These are phyloP conservation scores for Fusarium sp. DNA, from an alignment of 2,329 filamentous ascomycete genomes.

Conservation along the genomic window DNA sequence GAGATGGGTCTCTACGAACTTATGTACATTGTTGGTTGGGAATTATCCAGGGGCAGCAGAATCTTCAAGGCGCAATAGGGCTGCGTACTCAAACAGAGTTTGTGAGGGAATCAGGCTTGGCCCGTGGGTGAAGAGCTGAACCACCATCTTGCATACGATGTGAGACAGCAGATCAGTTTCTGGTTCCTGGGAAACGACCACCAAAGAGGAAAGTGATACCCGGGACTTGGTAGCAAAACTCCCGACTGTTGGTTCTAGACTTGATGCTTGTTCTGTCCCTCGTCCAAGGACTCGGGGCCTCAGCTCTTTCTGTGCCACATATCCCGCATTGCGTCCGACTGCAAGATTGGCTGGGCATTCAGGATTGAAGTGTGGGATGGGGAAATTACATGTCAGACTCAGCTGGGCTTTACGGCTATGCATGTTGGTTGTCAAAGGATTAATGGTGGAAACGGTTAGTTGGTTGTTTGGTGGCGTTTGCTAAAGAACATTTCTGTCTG, in stretches of 20 bases:
- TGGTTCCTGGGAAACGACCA: conserved; percentile 8
- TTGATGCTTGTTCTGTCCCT: not conserved
- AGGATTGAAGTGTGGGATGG: not conserved
- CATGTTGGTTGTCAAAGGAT: not conserved
- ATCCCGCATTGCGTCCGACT: not conserved
- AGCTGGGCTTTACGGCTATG: not conserved
- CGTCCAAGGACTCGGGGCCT: conserved; percentile 10
- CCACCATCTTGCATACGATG: conserved; percentile 8
- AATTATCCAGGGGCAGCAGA: conserved; percentile 7
- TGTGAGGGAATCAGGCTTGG: conserved; percentile 1
- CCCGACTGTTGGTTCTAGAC: conserved; percentile 9
- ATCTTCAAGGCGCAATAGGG: conserved; percentile 4
- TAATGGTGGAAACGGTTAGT: conserved; percentile 6
- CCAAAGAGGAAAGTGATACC: conserved; percentile 17
- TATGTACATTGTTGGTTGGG: conserved; percentile 16
- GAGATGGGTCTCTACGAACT: not conserved
- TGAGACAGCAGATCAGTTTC: conserved; percentile 2
- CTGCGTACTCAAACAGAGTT: conserved; percentile 18
- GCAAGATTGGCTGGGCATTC: not conserved
- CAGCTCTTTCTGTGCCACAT: conserved; percentile 17
- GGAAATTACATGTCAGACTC: not conserved
- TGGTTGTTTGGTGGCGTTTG: not conserved
- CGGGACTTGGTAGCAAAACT: not conserved
- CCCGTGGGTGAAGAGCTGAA: conserved; percentile 26
- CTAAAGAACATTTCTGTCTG: conserved; percentile 1